Percentiles rank a stretch among this genome's conserved stretches.
These are phyloP conservation scores for Leersia perrieri DNA, from an alignment of 176 grass and related monocot species.

Conservation along the genomic window DNA sequence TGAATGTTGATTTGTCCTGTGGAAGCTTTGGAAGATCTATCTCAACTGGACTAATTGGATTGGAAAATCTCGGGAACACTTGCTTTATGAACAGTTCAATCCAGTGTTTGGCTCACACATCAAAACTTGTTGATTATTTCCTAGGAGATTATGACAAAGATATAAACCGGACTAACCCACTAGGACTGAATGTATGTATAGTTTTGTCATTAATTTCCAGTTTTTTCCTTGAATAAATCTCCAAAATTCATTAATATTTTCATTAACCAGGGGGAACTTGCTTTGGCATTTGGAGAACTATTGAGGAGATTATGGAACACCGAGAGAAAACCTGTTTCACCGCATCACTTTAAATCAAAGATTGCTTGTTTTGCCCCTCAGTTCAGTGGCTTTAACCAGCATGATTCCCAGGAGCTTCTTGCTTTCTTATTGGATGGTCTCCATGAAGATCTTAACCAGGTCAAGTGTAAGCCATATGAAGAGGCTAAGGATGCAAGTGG, in stretches of 20 bases:
- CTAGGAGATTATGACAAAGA: conserved; percentile 79
- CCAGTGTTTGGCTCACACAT: conserved; percentile 91
- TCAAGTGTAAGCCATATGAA: conserved; percentile 88
- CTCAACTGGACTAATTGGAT: conserved; percentile 70
- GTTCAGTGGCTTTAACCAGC: conserved; percentile 94
- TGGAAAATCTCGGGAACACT: conserved; percentile 97
- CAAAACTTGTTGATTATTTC: conserved; percentile 88
- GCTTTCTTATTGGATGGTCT: conserved; percentile 98
- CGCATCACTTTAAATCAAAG: conserved; percentile 78
- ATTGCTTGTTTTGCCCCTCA: conserved; percentile 93
- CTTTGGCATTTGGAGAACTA: conserved; percentile 91
- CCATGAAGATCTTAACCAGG: conserved; percentile 95
- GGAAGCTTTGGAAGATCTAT: conserved; percentile 50
- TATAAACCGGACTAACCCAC: conserved; percentile 80
- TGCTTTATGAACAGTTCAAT: conserved; percentile 99
- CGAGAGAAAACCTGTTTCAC: conserved; percentile 58
- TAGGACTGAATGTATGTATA: conserved; percentile 86
- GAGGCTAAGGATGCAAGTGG: conserved; percentile 90
- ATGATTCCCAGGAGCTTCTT: conserved; percentile 99
- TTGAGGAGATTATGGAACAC: conserved; percentile 72
- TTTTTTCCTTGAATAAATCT: background rate
- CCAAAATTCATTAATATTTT: conserved; percentile 27
- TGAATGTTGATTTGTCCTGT: conserved; percentile 44
- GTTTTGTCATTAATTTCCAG: background rate
- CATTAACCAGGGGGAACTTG: conserved; percentile 82